Percentiles rank a stretch among this genome's conserved stretches.
These are phyloP conservation scores for Rosellinia necatrix DNA, from an alignment of 2,329 filamentous ascomycete genomes.

Conservation along the genomic window DNA sequence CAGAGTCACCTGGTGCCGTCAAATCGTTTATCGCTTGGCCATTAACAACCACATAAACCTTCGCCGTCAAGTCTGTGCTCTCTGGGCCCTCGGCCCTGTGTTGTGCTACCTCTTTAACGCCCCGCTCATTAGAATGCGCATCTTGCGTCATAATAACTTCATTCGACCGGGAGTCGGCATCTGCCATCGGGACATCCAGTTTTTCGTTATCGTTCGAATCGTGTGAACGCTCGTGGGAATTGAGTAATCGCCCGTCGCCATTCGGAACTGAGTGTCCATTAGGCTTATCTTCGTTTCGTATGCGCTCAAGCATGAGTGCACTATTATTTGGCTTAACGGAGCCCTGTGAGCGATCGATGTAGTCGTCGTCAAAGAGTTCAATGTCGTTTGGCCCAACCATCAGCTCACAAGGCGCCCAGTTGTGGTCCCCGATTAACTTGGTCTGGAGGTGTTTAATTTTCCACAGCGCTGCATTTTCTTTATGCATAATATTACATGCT, in stretches of 20 bases:
- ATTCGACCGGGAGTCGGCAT: conserved; percentile 29
- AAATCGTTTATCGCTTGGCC: conserved; percentile 26
- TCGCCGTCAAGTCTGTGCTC: background rate
- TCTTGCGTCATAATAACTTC: conserved; percentile 28
- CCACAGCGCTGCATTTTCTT: conserved; percentile 74
- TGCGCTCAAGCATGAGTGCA: conserved; percentile 30
- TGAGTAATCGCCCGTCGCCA: conserved; percentile 26
- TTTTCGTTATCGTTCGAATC: conserved; percentile 23
- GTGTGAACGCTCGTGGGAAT: conserved; percentile 13
- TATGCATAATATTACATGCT: conserved; percentile 71
- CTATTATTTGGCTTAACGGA: conserved; percentile 33
- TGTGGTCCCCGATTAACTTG: conserved; percentile 74
- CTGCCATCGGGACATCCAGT: conserved; percentile 39
- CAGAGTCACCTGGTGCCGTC: conserved; percentile 20
- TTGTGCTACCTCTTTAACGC: conserved; percentile 7
- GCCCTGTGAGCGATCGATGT: conserved; percentile 38
- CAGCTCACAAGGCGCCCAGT: conserved; percentile 65
- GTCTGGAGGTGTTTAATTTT: conserved; percentile 75
- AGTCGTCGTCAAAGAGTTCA: conserved; percentile 57
- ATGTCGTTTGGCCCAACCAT: conserved; percentile 62
- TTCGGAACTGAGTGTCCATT: conserved; percentile 31
- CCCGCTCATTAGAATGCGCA: conserved; percentile 28
- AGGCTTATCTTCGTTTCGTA: conserved; percentile 24
- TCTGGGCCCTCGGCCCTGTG: conserved; percentile 4
- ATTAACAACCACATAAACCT: conserved; percentile 9